Evolutionary conservation across 2,329 filamentous ascomycete species (phyloP).

Genomic region (Emergomyces orientalis): DNA sequence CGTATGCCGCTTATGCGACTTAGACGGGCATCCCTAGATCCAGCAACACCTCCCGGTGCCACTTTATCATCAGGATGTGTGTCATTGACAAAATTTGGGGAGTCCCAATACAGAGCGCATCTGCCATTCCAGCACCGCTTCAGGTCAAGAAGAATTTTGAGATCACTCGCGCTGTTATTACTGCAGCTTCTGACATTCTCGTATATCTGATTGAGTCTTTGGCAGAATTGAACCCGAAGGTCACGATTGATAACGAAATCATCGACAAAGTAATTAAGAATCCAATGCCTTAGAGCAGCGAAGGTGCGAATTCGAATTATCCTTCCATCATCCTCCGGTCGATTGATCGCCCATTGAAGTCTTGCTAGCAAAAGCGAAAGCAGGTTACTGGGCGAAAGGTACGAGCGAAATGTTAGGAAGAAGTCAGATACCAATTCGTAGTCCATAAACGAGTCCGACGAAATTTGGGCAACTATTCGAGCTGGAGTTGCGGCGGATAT

Average conservation of each 20-base stretch:
- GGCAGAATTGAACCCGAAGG: constrained; percentile 69
- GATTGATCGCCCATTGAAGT: constrained; percentile 73
- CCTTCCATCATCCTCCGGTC: constrained; percentile 73
- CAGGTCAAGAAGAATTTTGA: constrained; percentile 86
- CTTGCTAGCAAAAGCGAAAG: constrained; percentile 76
- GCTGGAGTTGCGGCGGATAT: constrained; percentile 86
- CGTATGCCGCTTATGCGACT: constrained; percentile 30
- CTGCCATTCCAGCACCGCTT: constrained; percentile 97
- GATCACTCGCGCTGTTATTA: constrained; percentile 49
- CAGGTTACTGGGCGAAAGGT: constrained; percentile 66
- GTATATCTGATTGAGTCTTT: constrained; percentile 60
- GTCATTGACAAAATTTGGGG: constrained; percentile 54
- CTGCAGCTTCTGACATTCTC: constrained; percentile 42
- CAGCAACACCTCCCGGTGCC: constrained; percentile 63
- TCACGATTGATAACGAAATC: constrained; percentile 74
- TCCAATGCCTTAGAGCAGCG: constrained; percentile 92
- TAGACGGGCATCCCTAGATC: constrained; percentile 44
- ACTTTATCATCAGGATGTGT: constrained; percentile 58
- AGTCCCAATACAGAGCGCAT: constrained; percentile 83
- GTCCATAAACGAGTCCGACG: constrained; percentile 88
- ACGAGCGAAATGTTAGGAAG: constrained; percentile 87
- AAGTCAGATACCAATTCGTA: constrained; percentile 97
- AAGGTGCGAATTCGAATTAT: constrained; percentile 95
- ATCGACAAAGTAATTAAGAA: constrained; percentile 93
- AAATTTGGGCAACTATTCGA: constrained; percentile 89